A percentile compares a stretch with the other conserved stretches of the same genome.
Evolutionary conservation across 2,329 filamentous ascomycete genomes (phyloP).

Genomic region (Elsinoe perseae): DNA sequence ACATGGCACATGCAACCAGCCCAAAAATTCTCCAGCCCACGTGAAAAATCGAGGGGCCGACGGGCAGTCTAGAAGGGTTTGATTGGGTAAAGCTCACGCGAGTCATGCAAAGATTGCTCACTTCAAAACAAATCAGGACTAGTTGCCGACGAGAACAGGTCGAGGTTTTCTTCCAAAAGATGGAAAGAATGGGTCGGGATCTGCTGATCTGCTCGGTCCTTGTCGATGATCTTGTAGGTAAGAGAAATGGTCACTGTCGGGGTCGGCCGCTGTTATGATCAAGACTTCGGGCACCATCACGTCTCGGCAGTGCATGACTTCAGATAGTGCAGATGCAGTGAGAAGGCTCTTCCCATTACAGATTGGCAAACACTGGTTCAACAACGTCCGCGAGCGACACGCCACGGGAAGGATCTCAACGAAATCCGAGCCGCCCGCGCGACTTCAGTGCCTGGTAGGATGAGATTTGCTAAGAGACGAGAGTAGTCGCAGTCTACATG

Average conservation of each 20-base stretch:
- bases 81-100: neutral
- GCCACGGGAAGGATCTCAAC: slow-evolving; percentile 9
- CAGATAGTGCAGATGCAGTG: neutral
- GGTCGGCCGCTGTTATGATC: neutral
- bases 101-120: neutral
- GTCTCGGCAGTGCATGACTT: neutral
- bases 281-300: neutral
- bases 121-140: neutral
- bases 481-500: neutral
- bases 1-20: slow-evolving; percentile 5
- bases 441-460: neutral
- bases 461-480: neutral
- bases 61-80: neutral
- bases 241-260: neutral
- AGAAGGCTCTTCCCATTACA: neutral
- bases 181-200: slow-evolving; percentile 6
- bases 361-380: neutral
- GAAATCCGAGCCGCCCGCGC: neutral
- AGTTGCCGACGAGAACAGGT: neutral
- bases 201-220: neutral
- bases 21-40: neutral
- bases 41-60: slow-evolving; percentile 2
- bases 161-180: neutral
- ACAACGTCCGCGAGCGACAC: neutral
- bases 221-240: neutral